Evolutionary conservation across 129 eudicot genomes (phyloP).

Genomic region (Tagetes erecta): DNA sequence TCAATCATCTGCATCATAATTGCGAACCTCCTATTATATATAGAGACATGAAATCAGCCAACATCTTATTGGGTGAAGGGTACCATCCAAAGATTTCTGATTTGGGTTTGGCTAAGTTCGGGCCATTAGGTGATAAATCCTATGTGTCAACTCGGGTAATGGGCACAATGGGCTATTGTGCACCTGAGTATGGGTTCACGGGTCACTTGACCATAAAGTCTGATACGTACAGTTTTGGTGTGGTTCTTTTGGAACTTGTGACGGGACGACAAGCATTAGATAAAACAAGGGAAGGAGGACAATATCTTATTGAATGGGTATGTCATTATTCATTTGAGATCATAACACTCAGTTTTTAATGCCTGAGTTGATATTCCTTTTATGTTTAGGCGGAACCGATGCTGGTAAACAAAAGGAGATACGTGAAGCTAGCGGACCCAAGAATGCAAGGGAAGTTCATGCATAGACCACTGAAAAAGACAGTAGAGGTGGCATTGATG

Average conservation of each 20-base stretch:
- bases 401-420: slow-evolving; percentile 43
- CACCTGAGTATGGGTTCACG: slow-evolving; percentile 38
- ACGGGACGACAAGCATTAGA: slow-evolving; percentile 36
- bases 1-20: slow-evolving; percentile 31
- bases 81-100: slow-evolving; percentile 42
- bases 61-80: slow-evolving; percentile 40
- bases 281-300: slow-evolving; percentile 29
- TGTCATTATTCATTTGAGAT: background rate
- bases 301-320: slow-evolving; percentile 42
- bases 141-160: slow-evolving; percentile 38
- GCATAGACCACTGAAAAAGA: slow-evolving; percentile 25
- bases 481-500: slow-evolving; percentile 54
- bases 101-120: slow-evolving; percentile 37
- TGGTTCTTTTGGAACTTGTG: slow-evolving; percentile 38
- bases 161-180: slow-evolving; percentile 47
- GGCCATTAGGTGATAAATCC: slow-evolving; percentile 35
- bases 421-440: slow-evolving; percentile 64
- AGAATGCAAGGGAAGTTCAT: slow-evolving; percentile 53
- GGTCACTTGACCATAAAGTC: slow-evolving; percentile 39
- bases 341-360: background rate
- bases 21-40: slow-evolving; percentile 34
- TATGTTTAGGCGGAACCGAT: slow-evolving; percentile 49
- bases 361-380: background rate
- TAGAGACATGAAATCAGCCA: slow-evolving; percentile 39
- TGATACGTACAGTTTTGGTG: slow-evolving; percentile 41